phyloP scores from a whole-genome alignment of 2,329 filamentous ascomycete species.

The Alternaria sp. region DNA sequence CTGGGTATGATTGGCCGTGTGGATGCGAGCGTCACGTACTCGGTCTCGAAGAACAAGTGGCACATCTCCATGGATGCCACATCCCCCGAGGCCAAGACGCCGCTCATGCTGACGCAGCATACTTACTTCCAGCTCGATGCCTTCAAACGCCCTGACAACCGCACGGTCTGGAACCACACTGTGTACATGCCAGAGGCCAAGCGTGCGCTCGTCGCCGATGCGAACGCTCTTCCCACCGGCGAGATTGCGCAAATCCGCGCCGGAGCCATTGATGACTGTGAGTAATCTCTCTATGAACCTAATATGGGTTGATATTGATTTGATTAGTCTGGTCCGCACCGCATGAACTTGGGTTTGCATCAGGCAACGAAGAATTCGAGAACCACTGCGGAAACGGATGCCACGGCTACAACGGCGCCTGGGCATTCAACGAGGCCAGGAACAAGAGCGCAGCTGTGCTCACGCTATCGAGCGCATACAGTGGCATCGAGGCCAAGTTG shows the following conservation, averaged over 20 bases:
- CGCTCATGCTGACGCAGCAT: constrained; percentile 44
- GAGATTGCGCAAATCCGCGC: constrained; percentile 34
- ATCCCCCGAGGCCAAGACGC: constrained; percentile 37
- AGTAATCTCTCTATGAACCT: background rate
- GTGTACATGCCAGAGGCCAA: constrained; percentile 39
- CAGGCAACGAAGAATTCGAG: constrained; percentile 32
- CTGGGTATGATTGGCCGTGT: constrained; percentile 39
- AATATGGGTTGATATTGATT: background rate
- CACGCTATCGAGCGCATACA: constrained; percentile 39
- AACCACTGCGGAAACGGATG: constrained; percentile 44
- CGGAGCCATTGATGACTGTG: constrained; percentile 35
- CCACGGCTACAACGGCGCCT: constrained; percentile 44
- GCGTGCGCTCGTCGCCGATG: constrained; percentile 35
- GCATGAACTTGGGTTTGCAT: constrained; percentile 41
- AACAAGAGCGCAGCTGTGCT: constrained; percentile 31
- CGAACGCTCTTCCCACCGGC: constrained; percentile 42
- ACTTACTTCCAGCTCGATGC: constrained; percentile 48
- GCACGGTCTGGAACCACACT: constrained; percentile 45
- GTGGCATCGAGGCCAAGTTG: constrained; percentile 42
- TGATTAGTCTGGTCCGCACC: constrained; percentile 34
- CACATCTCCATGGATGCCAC: constrained; percentile 40
- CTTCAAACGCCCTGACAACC: constrained; percentile 38
- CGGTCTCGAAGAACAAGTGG: constrained; percentile 43
- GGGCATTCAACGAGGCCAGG: constrained; percentile 37
- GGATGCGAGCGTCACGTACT: constrained; percentile 40